A percentile compares a stretch with the other conserved stretches of the same genome.
phyloP scores from a whole-genome alignment of 208 protist genomes.

The Leptomonas seymouri region DNA sequence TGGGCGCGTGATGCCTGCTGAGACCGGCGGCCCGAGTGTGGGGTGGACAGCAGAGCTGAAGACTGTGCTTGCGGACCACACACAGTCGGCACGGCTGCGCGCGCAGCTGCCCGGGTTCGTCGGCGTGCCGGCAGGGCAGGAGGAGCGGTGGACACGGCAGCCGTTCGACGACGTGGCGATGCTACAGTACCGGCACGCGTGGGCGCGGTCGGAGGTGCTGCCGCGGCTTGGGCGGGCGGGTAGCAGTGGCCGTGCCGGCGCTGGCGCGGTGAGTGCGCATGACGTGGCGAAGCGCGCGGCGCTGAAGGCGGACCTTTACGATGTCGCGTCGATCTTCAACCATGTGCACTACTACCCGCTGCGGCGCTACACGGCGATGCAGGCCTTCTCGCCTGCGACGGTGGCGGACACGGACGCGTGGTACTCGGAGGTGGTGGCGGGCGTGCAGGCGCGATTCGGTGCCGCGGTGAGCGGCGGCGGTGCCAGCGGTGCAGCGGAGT shows the following conservation, averaged over 20 bases:
- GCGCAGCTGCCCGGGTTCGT: conserved; percentile 31
- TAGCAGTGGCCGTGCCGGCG: background rate
- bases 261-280: background rate
- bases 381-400: conserved; percentile 38
- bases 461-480: background rate
- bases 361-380: conserved; percentile 43
- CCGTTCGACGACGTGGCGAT: conserved; percentile 50
- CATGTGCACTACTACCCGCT: conserved; percentile 60
- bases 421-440: conserved; percentile 47
- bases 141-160: conserved; percentile 22
- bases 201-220: conserved; percentile 25
- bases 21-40: background rate
- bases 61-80: conserved; percentile 3
- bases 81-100: conserved; percentile 23
- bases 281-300: conserved; percentile 18
- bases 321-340: conserved; percentile 45
- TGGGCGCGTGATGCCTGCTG: no score
- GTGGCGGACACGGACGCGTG: conserved; percentile 40
- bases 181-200: conserved; percentile 42
- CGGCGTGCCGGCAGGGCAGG: conserved; percentile 6
- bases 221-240: conserved; percentile 10
- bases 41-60: conserved; percentile 21
- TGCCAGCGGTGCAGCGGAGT: background rate
- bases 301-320: conserved; percentile 29
- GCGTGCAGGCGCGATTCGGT: conserved; percentile 30